A percentile compares a stretch with the other conserved stretches of the same genome.
Conservation (phyloP, 2,329 filamentous ascomycete genomes). For the Elsinoe fawcettii region DNA sequence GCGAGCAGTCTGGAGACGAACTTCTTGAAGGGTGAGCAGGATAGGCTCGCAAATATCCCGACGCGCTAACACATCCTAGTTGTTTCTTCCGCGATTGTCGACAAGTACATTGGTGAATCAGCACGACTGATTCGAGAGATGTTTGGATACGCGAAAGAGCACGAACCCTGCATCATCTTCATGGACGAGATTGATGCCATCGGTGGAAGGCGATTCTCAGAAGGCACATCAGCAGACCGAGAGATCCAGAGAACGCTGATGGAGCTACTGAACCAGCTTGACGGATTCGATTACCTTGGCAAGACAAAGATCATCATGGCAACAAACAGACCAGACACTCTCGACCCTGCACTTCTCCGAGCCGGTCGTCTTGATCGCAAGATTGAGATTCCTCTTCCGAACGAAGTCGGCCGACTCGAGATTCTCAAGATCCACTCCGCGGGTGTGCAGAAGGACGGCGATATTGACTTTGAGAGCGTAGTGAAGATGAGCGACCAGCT, state of each 20-base stretch:
- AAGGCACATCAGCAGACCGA: constrained; percentile 93
- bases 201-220: constrained; percentile 89
- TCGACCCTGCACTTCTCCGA: constrained; percentile 86
- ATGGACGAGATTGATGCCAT: constrained; percentile 99
- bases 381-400: constrained; percentile 94
- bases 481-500: constrained; percentile 99
- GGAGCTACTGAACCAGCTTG: constrained; percentile 96
- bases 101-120: constrained; percentile 99
- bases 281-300: constrained; percentile 97
- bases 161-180: constrained; percentile 99
- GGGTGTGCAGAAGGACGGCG: constrained; percentile 80
- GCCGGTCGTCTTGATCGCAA: constrained; percentile 92
- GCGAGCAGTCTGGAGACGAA: constrained; percentile 96
- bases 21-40: constrained; percentile 75
- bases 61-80: constrained; percentile 47
- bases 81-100: constrained; percentile 95
- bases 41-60: no score
- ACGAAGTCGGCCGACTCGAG: constrained; percentile 91
- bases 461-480: constrained; percentile 97
- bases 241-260: constrained; percentile 98
- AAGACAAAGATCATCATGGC: constrained; percentile 99
- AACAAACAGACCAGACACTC: constrained; percentile 91
- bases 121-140: constrained; percentile 95
- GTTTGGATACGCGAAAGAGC: constrained; percentile 99
- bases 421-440: constrained; percentile 96